Percentiles rank a stretch among this genome's conserved stretches.
Conservation (phyloP, 2,329 filamentous ascomycete genomes). For the Huntiella decipiens region DNA sequence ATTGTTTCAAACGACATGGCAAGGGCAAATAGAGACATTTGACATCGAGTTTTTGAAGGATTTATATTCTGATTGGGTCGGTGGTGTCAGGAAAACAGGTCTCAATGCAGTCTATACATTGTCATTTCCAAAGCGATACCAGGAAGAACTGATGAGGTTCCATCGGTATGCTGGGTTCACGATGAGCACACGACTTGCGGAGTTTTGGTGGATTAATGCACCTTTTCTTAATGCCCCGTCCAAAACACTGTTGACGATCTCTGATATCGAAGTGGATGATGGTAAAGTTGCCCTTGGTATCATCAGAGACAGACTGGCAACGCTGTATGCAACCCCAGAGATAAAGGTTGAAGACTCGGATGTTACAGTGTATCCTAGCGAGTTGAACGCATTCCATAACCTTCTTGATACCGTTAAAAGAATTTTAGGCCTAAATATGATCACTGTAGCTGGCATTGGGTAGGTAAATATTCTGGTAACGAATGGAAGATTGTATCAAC, state of each 20-base stretch:
- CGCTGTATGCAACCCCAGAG: background rate
- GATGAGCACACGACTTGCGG: background rate
- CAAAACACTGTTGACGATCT: background rate
- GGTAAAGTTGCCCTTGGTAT: background rate
- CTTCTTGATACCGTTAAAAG: slow-evolving; percentile 9
- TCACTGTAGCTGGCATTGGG: background rate
- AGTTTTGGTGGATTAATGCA: slow-evolving; percentile 3
- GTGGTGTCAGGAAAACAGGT: too few relatives aligned
- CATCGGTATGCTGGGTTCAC: background rate
- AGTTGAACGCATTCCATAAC: slow-evolving; percentile 33
- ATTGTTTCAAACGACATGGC: slow-evolving; percentile 1
- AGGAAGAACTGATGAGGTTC: background rate
- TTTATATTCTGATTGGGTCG: too few relatives aligned
- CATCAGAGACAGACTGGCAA: slow-evolving; percentile 1
- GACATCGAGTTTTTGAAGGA: too few relatives aligned
- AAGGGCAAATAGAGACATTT: background rate
- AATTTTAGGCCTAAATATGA: background rate
- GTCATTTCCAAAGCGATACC: too few relatives aligned
- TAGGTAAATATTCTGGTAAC: background rate
- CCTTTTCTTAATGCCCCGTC: background rate
- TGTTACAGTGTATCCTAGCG: slow-evolving; percentile 33
- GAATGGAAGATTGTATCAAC: too few relatives aligned
- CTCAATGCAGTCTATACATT: too few relatives aligned
- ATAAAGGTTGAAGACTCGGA: slow-evolving; percentile 17
- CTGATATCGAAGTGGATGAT: slow-evolving; percentile 1